These are phyloP conservation scores for Mycena galericulata DNA, from an alignment of 768 basidiomycete species.

Conservation along the genomic window DNA sequence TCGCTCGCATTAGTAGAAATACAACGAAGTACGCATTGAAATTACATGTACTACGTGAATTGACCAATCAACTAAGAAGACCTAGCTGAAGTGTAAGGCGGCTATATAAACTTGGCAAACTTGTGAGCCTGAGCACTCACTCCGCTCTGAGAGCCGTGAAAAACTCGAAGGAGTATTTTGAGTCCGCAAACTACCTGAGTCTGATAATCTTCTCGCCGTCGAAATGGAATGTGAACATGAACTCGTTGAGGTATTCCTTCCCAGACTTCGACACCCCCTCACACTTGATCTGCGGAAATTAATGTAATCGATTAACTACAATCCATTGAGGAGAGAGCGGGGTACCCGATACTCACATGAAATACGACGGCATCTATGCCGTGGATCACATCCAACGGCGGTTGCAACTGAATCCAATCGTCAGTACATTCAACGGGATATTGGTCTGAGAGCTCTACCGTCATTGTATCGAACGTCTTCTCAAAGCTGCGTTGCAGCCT, in stretches of 20 bases:
- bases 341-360: conserved; percentile 1
- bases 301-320: not conserved
- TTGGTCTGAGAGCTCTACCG: not conserved
- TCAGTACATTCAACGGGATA: not conserved
- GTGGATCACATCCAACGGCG: conserved; percentile 4
- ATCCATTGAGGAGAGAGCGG: not conserved
- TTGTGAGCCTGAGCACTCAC: not conserved
- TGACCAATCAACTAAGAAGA: not conserved
- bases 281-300: conserved; percentile 6
- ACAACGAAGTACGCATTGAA: too few relatives aligned
- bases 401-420: not conserved
- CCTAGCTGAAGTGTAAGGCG: not conserved
- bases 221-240: conserved; percentile 11
- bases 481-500: not conserved
- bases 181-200: conserved; percentile 1
- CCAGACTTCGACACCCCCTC: conserved; percentile 6
- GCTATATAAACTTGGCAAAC: not conserved
- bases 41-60: too few relatives aligned
- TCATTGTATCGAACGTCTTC: conserved; percentile 12
- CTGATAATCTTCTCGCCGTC: conserved; percentile 15
- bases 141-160: not conserved
- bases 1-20: too few relatives aligned
- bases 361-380: conserved; percentile 2
- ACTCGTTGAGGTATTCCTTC: conserved; percentile 5
- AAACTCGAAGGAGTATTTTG: not conserved